Evolutionary conservation across 1,284 basidiomycete species (phyloP).

Genomic region (Amylostereum areolatum): DNA sequence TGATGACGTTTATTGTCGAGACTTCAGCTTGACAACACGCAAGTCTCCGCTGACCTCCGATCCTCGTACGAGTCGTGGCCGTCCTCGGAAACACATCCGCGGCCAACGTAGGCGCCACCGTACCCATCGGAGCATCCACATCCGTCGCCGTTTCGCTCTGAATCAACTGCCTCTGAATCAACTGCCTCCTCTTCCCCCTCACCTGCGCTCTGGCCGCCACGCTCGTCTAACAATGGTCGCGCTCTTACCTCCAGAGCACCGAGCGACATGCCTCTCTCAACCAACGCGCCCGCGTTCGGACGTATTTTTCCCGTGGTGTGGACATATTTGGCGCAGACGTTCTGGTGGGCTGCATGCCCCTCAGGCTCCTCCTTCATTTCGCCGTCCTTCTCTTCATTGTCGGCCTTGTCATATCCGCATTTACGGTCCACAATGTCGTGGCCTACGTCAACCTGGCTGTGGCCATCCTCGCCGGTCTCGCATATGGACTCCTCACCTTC

Average conservation of each 20-base stretch:
- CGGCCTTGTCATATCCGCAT: not conserved
- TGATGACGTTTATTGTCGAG: not conserved
- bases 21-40: no score
- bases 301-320: not conserved
- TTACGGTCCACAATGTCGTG: not conserved
- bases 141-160: not conserved
- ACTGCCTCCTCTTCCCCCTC: not conserved
- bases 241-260: not conserved
- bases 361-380: not conserved
- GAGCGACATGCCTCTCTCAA: not conserved
- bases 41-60: no score
- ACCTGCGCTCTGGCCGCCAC: not conserved
- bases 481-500: not conserved
- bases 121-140: not conserved
- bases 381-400: not conserved
- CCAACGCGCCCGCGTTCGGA: slow-evolving; percentile 1
- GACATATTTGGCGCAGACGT: not conserved
- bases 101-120: no score
- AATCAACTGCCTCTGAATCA: not conserved
- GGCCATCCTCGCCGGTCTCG: not conserved
- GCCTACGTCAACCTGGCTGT: not conserved
- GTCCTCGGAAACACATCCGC: no score
- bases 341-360: not conserved
- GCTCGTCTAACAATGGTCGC: not conserved
- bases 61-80: no score